Conservation (phyloP, 805 yeast genomes). For the Pichia scutulata region DNA sequence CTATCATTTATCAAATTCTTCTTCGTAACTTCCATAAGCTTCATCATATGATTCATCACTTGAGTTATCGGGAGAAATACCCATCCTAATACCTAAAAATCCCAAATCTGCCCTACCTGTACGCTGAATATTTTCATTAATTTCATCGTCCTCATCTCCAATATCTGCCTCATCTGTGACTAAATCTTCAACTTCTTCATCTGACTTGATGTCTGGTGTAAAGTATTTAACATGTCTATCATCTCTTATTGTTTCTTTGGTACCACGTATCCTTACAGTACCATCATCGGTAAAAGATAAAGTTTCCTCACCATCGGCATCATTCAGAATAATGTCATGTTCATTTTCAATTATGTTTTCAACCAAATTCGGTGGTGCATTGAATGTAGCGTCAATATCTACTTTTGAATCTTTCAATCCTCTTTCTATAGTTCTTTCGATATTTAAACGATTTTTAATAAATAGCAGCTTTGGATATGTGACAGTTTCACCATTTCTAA, state of each 20-base stretch:
- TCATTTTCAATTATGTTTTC: slow-evolving; percentile 2
- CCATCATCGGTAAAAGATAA: neutral
- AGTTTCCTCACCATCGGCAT: neutral
- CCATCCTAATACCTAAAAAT: slow-evolving; percentile 13
- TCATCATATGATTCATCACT: slow-evolving; percentile 6
- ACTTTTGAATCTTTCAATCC: slow-evolving; percentile 28
- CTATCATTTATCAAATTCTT: neutral
- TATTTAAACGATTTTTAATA: slow-evolving; percentile 51
- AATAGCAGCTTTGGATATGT: slow-evolving; percentile 62
- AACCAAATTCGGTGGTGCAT: slow-evolving; percentile 8
- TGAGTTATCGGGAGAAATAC: neutral
- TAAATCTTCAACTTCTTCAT: neutral
- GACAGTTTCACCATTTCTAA: slow-evolving; percentile 54
- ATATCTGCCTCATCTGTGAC: neutral
- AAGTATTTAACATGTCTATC: neutral
- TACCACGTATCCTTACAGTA: neutral
- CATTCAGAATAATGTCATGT: neutral
- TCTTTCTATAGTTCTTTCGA: slow-evolving; percentile 56
- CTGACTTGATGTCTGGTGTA: neutral
- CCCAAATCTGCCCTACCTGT: slow-evolving; percentile 7
- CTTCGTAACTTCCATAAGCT: slow-evolving; percentile 9
- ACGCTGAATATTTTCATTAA: neutral
- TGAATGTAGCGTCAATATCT: slow-evolving; percentile 5
- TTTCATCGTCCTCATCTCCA: slow-evolving; percentile 11
- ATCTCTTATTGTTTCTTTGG: neutral